Base-by-base conservation (phyloP, 1,284 basidiomycete species). In the Sutorius eximius region DNA sequence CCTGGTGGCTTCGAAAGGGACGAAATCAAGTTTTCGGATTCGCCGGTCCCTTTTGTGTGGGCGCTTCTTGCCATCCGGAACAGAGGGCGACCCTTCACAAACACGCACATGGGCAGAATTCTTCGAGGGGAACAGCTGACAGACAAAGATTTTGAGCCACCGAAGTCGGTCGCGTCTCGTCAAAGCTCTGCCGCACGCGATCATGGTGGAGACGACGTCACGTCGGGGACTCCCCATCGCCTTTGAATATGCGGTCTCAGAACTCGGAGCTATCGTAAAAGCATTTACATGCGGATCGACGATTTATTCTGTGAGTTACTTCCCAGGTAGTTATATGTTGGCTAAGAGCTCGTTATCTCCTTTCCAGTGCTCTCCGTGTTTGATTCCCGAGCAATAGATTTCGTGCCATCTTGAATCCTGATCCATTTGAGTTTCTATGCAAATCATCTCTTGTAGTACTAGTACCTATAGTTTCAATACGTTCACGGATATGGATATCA, bases 61-160 rank as follows among this genome's bases (percentile, higher is more conserved):
- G 22, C 22, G 3, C 22, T 41, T 2, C 20, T 34, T 34, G 33
- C 33, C 15, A 34, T 34, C 5, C 36, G n/a, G n/a, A 37, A 3
- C 8, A n/a, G 36, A 37, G 9, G 16, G n/a, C 20, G 11, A 24
- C 40, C 20, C 5, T 52, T 52, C 7, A 32, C 46, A 13, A 11
- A 41, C 1, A 45, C 55, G 9, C 46, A 57, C 22, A 37, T 55
- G 54, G 45, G 54, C 1, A 44, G 16, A 10, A 42, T 57, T n/a
- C 34, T 57, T n/a, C 42, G 36, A 15, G 55, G 55, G 2, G 22
- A 20, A 11, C 0, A 10, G 4, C 37, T 57, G 2, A n/a, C 29
- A 1, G 22, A 40, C 12, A 45, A 32, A n/a, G 33, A 34, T 8
- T 34, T 34, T 16, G 6, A 6, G 33, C 15, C 6, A 16, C 33